Conservation (phyloP, 2,329 filamentous ascomycete genomes). For the Mycogone perniciosa region DNA sequence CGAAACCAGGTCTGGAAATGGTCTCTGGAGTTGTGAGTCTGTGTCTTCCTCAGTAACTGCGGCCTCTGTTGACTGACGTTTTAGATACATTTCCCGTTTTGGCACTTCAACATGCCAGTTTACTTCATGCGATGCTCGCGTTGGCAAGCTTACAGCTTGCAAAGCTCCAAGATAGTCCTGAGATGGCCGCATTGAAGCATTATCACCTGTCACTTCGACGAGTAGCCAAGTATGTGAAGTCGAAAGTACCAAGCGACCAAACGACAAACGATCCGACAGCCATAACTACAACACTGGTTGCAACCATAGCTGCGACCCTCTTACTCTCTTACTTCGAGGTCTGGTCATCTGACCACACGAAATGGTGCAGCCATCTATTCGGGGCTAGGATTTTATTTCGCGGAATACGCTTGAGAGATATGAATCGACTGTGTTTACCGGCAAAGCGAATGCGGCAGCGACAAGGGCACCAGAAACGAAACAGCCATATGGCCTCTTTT, state of each 20-base stretch:
- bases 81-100: slow-evolving; percentile 72
- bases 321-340: slow-evolving; percentile 90
- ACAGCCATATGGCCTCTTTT: slow-evolving; percentile 1
- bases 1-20: slow-evolving; percentile 57
- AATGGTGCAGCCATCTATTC: slow-evolving; percentile 89
- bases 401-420: slow-evolving; percentile 71
- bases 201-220: slow-evolving; percentile 80
- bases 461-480: not conserved
- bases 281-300: slow-evolving; percentile 62
- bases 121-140: slow-evolving; percentile 87
- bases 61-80: not conserved
- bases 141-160: slow-evolving; percentile 83
- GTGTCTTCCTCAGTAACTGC: not conserved
- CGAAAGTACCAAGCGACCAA: slow-evolving; percentile 22
- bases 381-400: slow-evolving; percentile 76
- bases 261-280: slow-evolving; percentile 23
- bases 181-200: slow-evolving; percentile 80
- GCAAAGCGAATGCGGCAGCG: slow-evolving; percentile 42
- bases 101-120: slow-evolving; percentile 75
- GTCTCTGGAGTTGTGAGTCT: slow-evolving; percentile 56
- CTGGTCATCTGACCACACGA: slow-evolving; percentile 87
- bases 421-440: slow-evolving; percentile 64
- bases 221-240: slow-evolving; percentile 68
- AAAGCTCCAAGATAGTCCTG: slow-evolving; percentile 65
- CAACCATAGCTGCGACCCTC: slow-evolving; percentile 82